Evolutionary conservation across 805 yeast species (phyloP).

Genomic region (Hanseniaspora singularis): DNA sequence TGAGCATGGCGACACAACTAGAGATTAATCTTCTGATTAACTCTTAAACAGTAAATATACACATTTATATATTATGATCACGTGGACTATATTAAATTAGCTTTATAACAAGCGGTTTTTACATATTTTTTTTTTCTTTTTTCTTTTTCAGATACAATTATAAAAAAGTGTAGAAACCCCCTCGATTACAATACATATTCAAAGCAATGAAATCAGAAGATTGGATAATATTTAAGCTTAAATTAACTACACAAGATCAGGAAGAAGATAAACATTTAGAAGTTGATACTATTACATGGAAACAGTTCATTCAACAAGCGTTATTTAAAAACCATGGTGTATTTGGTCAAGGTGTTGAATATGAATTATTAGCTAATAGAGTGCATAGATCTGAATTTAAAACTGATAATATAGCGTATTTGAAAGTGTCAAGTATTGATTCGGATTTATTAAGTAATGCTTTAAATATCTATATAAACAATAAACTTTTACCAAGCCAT

Average conservation of each 20-base stretch:
- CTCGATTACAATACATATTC: no score
- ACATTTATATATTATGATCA: no score
- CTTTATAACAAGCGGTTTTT: no score
- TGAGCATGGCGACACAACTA: no score
- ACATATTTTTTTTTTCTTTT: no score
- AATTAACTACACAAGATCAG: slow-evolving; percentile 20
- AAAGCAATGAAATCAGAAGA: slow-evolving; percentile 8
- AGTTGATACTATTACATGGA: slow-evolving; percentile 33
- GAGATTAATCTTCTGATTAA: no score
- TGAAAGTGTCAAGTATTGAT: slow-evolving; percentile 27
- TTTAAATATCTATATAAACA: slow-evolving; percentile 27
- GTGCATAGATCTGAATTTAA: slow-evolving; percentile 14
- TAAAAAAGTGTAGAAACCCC: no score
- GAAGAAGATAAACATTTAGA: slow-evolving; percentile 19
- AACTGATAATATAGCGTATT: slow-evolving; percentile 18
- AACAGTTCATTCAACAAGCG: slow-evolving; percentile 28
- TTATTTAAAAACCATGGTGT: slow-evolving; percentile 31
- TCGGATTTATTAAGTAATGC: slow-evolving; percentile 25
- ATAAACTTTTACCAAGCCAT: slow-evolving; percentile 23
- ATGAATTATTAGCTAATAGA: slow-evolving; percentile 24
- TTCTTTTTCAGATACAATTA: no score
- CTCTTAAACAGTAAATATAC: no score
- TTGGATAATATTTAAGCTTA: slow-evolving; percentile 9
- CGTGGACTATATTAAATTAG: no score
- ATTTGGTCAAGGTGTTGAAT: slow-evolving; percentile 32